Conservation (phyloP, 805 yeast genomes). For the Torulaspora microellipsoides region DNA sequence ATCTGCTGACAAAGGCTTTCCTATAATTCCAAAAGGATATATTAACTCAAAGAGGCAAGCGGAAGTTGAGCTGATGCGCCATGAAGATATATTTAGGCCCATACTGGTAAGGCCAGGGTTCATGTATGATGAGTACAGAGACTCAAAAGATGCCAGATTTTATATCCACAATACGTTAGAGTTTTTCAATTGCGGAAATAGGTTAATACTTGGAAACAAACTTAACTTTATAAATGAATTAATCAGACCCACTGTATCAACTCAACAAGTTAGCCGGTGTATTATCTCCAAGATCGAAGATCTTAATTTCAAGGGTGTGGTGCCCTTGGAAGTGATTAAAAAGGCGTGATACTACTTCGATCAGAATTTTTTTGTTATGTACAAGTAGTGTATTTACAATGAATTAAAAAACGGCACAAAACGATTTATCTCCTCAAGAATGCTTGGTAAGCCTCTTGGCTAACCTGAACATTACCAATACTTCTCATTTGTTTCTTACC, state of each 20-base stretch:
- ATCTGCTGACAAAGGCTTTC: constrained; percentile 73
- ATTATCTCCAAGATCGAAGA: constrained; percentile 53
- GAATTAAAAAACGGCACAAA: not conserved
- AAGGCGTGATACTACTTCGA: not conserved
- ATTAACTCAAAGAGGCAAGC: constrained; percentile 74
- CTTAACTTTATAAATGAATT: constrained; percentile 41
- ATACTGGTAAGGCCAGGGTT: constrained; percentile 77
- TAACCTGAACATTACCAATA: constrained; percentile 71
- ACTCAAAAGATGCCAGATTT: constrained; percentile 23
- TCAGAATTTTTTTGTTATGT: constrained; percentile 1
- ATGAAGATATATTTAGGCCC: constrained; percentile 47
- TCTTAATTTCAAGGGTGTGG: constrained; percentile 49
- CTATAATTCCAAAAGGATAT: constrained; percentile 65
- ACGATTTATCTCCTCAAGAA: constrained; percentile 45
- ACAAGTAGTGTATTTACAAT: constrained; percentile 1
- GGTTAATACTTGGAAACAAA: constrained; percentile 37
- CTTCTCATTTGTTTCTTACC: constrained; percentile 78
- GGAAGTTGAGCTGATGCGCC: constrained; percentile 49
- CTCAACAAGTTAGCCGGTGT: constrained; percentile 62
- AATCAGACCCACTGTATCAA: constrained; percentile 59
- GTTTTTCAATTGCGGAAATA: constrained; percentile 42
- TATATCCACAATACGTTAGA: constrained; percentile 41
- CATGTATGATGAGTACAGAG: constrained; percentile 60
- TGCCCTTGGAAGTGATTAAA: constrained; percentile 46
- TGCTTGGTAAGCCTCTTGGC: constrained; percentile 85